These are phyloP conservation scores for Galeopsis tetrahit DNA, from an alignment of 257 asterid genomes.

Conservation along the genomic window DNA sequence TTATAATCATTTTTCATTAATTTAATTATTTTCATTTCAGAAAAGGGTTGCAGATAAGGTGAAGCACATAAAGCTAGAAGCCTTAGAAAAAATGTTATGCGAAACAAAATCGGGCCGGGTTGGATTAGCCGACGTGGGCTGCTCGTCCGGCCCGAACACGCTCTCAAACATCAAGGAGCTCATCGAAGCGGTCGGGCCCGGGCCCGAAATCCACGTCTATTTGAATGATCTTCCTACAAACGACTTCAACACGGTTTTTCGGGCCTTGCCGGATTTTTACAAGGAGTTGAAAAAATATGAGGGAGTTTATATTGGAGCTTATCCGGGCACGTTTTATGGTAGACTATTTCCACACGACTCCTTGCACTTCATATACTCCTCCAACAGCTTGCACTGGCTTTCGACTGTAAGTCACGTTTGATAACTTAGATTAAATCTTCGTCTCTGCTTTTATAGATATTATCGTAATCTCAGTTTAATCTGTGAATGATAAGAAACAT, in stretches of 20 bases:
- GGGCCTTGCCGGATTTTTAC: constrained; percentile 72
- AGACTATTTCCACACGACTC: constrained; percentile 71
- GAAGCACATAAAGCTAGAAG: constrained; percentile 60
- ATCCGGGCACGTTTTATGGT: constrained; percentile 89
- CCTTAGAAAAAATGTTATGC: constrained; percentile 46
- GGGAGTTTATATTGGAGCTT: constrained; percentile 65
- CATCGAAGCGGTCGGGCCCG: constrained; percentile 43
- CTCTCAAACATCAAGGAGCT: constrained; percentile 66
- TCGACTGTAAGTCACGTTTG: neutral
- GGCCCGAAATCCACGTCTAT: constrained; percentile 68
- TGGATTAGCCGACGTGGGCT: constrained; percentile 90
- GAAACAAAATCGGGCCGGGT: constrained; percentile 66
- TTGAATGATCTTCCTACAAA: constrained; percentile 83
- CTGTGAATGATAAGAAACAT: too few relatives aligned
- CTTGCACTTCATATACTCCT: constrained; percentile 79
- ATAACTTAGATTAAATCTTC: too few relatives aligned
- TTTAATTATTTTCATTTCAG: constrained; percentile 35
- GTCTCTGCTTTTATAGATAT: too few relatives aligned
- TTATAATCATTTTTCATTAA: neutral
- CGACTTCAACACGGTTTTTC: constrained; percentile 85
- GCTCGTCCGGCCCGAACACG: constrained; percentile 88
- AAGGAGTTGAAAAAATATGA: constrained; percentile 45
- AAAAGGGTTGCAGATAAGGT: constrained; percentile 76
- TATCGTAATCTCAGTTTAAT: too few relatives aligned
- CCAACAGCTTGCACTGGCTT: constrained; percentile 91